Percentiles rank a stretch among this genome's conserved stretches.
phyloP scores from a whole-genome alignment of 192 early-diverging fungal genomes.

The Dissophora globulifera region DNA sequence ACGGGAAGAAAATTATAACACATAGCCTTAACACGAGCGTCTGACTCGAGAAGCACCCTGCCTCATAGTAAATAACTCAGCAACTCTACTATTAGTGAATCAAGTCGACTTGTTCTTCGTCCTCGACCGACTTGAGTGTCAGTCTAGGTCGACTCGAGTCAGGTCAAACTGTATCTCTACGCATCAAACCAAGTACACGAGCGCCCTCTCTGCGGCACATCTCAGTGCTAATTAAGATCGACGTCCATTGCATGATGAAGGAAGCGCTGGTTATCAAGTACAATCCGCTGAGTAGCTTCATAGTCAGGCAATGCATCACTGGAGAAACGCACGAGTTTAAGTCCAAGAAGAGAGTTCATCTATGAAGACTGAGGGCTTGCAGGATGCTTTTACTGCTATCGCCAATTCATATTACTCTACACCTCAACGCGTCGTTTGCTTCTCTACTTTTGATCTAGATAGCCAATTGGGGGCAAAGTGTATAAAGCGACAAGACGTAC shows the following conservation, averaged over 20 bases:
- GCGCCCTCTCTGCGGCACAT: constrained; percentile 67
- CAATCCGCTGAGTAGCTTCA: constrained; percentile 86
- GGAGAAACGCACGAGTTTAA: constrained; percentile 84
- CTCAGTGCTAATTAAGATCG: constrained; percentile 80
- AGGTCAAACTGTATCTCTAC: constrained; percentile 69
- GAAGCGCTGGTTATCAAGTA: constrained; percentile 90
- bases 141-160: too few species aligned
- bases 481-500: constrained; percentile 89
- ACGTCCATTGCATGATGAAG: constrained; percentile 88
- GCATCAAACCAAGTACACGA: too few species aligned
- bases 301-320: constrained; percentile 90
- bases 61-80: too few species aligned
- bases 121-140: too few species aligned
- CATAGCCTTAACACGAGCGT: too few species aligned
- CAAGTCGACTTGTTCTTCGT: too few species aligned
- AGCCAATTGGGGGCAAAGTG: constrained; percentile 91
- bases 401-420: too few species aligned
- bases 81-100: too few species aligned
- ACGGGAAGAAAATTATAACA: too few species aligned
- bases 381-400: too few species aligned
- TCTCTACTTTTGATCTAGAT: background rate
- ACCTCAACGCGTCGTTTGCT: too few species aligned
- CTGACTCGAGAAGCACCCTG: too few species aligned
- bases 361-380: constrained; percentile 88
- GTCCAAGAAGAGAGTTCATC: constrained; percentile 80